Conservation (phyloP, 2,329 filamentous ascomycete species). For the Ceratocystis lukuohia region DNA sequence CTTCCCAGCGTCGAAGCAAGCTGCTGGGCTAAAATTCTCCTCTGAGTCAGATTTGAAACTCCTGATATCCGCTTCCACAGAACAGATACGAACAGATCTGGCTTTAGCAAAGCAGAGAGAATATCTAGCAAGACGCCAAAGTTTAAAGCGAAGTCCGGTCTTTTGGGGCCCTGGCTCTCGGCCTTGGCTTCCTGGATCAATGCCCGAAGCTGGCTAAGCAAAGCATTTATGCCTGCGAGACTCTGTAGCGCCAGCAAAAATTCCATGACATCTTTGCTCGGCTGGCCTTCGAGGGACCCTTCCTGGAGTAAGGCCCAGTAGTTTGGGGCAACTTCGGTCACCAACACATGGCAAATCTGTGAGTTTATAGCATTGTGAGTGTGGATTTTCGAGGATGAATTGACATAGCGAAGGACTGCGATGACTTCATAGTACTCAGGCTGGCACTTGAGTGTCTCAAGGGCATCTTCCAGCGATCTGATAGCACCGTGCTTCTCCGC, state of each 20-base stretch:
- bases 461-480: slow-evolving; percentile 35
- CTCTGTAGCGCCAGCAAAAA: slow-evolving; percentile 57
- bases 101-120: slow-evolving; percentile 24
- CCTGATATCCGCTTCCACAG: slow-evolving; percentile 21
- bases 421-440: slow-evolving; percentile 47
- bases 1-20: slow-evolving; percentile 35
- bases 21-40: slow-evolving; percentile 31
- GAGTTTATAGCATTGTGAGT: slow-evolving; percentile 3
- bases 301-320: slow-evolving; percentile 60
- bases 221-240: slow-evolving; percentile 63
- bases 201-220: slow-evolving; percentile 54
- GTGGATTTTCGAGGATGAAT: not conserved
- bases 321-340: slow-evolving; percentile 62
- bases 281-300: slow-evolving; percentile 24
- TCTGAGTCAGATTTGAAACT: slow-evolving; percentile 21
- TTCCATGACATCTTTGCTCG: slow-evolving; percentile 30
- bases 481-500: not conserved
- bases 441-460: slow-evolving; percentile 48
- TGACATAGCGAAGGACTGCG: slow-evolving; percentile 40
- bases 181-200: slow-evolving; percentile 41
- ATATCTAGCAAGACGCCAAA: slow-evolving; percentile 34
- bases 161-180: slow-evolving; percentile 28
- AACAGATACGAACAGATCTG: not conserved
- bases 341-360: slow-evolving; percentile 61
- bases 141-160: slow-evolving; percentile 33